These are phyloP conservation scores for Phyllosticta capitalensis DNA, from an alignment of 2,329 filamentous ascomycete genomes.

Conservation along the genomic window DNA sequence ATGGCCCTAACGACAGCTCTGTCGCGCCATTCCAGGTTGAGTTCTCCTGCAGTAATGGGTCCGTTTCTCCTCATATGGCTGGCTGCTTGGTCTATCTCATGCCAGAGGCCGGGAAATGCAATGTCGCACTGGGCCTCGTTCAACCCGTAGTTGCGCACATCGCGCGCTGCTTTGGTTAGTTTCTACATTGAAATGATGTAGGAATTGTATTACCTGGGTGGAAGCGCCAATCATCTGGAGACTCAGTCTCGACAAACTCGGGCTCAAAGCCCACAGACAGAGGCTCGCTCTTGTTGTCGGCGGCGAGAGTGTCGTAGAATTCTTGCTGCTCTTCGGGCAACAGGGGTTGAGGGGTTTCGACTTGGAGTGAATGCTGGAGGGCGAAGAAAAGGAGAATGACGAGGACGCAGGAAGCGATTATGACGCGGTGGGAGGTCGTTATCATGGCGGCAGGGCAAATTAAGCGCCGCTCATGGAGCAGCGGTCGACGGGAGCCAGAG, in stretches of 20 bases:
- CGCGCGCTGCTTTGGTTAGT: background rate
- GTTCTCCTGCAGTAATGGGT: slow-evolving; percentile 14
- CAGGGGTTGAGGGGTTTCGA: slow-evolving; percentile 1
- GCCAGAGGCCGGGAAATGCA: slow-evolving; percentile 17
- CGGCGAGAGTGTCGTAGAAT: background rate
- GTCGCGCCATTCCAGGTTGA: slow-evolving; percentile 17
- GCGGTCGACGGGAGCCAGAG: background rate
- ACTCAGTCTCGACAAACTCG: background rate
- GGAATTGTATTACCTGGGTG: background rate
- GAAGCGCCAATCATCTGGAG: slow-evolving; percentile 7
- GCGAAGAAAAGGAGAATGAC: slow-evolving; percentile 3
- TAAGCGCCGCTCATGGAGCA: background rate
- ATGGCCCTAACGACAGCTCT: slow-evolving; percentile 19
- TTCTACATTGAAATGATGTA: too few relatives aligned
- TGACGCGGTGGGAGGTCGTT: slow-evolving; percentile 7
- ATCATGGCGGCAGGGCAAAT: slow-evolving; percentile 1
- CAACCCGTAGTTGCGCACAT: slow-evolving; percentile 9
- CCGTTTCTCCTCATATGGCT: slow-evolving; percentile 13
- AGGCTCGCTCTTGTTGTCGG: slow-evolving; percentile 2
- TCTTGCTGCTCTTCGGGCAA: background rate
- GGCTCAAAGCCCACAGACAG: background rate
- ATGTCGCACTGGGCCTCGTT: slow-evolving; percentile 9
- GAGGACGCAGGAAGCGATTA: slow-evolving; percentile 1
- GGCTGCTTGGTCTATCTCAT: slow-evolving; percentile 17
- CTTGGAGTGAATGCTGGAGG: slow-evolving; percentile 4